A percentile compares a stretch with the other conserved stretches of the same genome.
Conservation (phyloP, 2,329 filamentous ascomycete genomes). For the Phyllosticta citriasiana region DNA sequence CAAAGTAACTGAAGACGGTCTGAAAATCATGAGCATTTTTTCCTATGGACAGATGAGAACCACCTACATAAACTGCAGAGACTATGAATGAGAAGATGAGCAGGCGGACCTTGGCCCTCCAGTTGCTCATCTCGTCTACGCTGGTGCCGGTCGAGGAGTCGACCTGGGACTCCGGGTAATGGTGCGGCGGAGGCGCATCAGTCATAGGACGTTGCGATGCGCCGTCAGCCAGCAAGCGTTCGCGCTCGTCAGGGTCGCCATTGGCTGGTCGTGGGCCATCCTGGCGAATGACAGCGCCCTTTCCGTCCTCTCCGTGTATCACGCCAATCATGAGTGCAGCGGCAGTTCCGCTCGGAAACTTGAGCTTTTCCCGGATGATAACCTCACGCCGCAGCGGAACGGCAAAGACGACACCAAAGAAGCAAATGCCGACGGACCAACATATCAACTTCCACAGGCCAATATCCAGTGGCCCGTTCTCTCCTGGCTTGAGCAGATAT, state of each 20-base stretch:
- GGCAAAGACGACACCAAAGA: slow-evolving; percentile 94
- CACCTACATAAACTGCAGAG: slow-evolving; percentile 43
- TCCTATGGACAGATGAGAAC: neutral
- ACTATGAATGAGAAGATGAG: slow-evolving; percentile 49
- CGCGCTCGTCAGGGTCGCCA: slow-evolving; percentile 10
- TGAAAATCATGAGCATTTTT: slow-evolving; percentile 29
- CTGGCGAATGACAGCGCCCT: slow-evolving; percentile 22
- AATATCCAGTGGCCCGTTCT: slow-evolving; percentile 66
- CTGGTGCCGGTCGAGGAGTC: slow-evolving; percentile 25
- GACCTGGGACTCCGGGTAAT: slow-evolving; percentile 13
- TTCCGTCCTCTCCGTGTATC: slow-evolving; percentile 54
- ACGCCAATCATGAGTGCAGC: slow-evolving; percentile 90
- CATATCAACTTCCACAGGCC: slow-evolving; percentile 69
- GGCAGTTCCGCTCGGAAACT: slow-evolving; percentile 91
- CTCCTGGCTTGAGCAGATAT: slow-evolving; percentile 66
- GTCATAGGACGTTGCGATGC: slow-evolving; percentile 13
- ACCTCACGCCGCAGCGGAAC: slow-evolving; percentile 85
- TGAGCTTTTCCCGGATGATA: slow-evolving; percentile 83
- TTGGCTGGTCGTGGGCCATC: slow-evolving; percentile 17
- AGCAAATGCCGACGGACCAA: slow-evolving; percentile 87
- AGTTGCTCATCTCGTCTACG: slow-evolving; percentile 37
- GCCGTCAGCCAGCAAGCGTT: slow-evolving; percentile 1
- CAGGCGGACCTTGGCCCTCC: slow-evolving; percentile 52
- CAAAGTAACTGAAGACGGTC: slow-evolving; percentile 81
- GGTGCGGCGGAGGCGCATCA: slow-evolving; percentile 8